A percentile compares a stretch with the other conserved stretches of the same genome.
These are phyloP conservation scores for Aspergillus campestris DNA, from an alignment of 495 filamentous ascomycete species.

Conservation along the genomic window DNA sequence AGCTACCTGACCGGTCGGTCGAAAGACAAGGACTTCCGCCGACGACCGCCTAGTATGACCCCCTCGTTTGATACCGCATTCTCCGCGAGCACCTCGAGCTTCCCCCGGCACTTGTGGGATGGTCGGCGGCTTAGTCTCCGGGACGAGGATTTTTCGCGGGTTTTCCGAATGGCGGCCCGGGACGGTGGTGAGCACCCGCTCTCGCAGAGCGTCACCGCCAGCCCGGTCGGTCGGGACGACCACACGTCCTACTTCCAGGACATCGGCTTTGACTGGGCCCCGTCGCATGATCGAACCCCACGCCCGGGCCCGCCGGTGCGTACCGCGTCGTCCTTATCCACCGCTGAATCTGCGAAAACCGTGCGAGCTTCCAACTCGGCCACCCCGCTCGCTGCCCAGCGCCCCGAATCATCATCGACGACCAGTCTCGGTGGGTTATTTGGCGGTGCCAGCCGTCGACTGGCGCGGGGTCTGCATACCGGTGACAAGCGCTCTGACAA, in stretches of 20 bases:
- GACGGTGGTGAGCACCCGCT: conserved; percentile 62
- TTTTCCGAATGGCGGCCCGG: conserved; percentile 28
- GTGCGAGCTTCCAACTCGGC: conserved; percentile 37
- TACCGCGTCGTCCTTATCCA: conserved; percentile 50
- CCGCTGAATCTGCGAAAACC: conserved; percentile 53
- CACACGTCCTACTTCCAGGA: conserved; percentile 37
- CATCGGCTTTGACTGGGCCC: conserved; percentile 25
- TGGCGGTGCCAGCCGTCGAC: conserved; percentile 44
- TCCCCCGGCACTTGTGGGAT: conserved; percentile 29
- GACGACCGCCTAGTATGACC: conserved; percentile 27
- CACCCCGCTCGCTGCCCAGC: conserved; percentile 23
- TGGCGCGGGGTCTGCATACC: conserved; percentile 40
- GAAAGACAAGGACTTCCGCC: conserved; percentile 46
- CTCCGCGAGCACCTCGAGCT: conserved; percentile 20
- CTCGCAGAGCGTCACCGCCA: conserved; percentile 72
- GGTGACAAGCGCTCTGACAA: conserved; percentile 41
- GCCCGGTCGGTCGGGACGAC: conserved; percentile 47
- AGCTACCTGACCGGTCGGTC: conserved; percentile 52
- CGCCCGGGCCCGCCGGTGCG: conserved; percentile 42
- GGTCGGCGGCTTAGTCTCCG: conserved; percentile 61
- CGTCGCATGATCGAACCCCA: conserved; percentile 30
- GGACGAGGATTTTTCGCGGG: conserved; percentile 49
- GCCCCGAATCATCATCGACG: conserved; percentile 38
- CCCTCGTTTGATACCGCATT: conserved; percentile 30
- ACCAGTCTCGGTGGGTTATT: conserved; percentile 48